Evolutionary conservation across 768 basidiomycete species (phyloP).

Genomic region (Hemileccinum rubropunctum): DNA sequence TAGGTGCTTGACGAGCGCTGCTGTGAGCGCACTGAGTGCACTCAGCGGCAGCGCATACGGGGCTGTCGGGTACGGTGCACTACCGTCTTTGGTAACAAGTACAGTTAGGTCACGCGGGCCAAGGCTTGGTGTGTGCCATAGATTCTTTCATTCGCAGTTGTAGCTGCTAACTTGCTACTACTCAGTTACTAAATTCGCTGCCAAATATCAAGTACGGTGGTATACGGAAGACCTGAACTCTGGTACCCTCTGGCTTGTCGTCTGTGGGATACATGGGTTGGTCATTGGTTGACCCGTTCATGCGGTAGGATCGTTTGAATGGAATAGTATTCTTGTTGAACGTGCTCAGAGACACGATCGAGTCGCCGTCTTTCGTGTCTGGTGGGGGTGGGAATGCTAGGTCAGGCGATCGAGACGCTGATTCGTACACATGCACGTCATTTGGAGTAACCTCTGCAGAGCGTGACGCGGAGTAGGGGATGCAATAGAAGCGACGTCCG

Average conservation of each 20-base stretch:
- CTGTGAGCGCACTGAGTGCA: conserved; percentile 51
- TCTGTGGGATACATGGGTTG: background rate
- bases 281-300: background rate
- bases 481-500: background rate
- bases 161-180: no score
- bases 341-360: conserved; percentile 39
- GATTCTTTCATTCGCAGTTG: no score
- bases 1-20: conserved; percentile 46
- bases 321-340: conserved; percentile 24
- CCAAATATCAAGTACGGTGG: no score
- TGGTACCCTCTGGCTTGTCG: conserved; percentile 55
- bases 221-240: no score
- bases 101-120: no score
- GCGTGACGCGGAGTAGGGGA: conserved; percentile 33
- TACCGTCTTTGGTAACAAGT: no score
- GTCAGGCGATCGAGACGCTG: conserved; percentile 75
- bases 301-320: conserved; percentile 10
- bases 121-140: no score
- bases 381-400: conserved; percentile 53
- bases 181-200: no score
- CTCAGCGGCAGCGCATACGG: conserved; percentile 63
- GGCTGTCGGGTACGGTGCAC: conserved; percentile 39
- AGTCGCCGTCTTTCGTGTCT: conserved; percentile 22
- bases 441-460: conserved; percentile 72
- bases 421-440: conserved; percentile 84